Conservation (phyloP, 768 basidiomycete species). For the Sarcodon sp. region DNA sequence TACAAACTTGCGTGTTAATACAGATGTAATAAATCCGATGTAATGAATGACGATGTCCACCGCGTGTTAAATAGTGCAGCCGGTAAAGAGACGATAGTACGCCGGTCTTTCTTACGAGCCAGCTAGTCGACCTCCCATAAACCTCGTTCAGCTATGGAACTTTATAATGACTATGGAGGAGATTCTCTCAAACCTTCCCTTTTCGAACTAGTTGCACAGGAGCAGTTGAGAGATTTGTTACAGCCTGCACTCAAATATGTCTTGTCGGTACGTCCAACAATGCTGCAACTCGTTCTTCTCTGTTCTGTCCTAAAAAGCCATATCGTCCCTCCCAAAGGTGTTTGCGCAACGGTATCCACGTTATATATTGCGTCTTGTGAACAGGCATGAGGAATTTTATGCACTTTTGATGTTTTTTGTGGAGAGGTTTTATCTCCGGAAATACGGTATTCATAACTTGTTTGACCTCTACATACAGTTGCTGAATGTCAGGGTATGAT, state of each 20-base stretch:
- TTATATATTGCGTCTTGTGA: slow-evolving; percentile 82
- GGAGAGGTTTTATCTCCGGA: slow-evolving; percentile 82
- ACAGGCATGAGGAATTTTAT: slow-evolving; percentile 95
- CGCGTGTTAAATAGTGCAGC: too few species aligned
- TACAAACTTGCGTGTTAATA: too few species aligned
- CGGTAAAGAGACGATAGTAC: too few species aligned
- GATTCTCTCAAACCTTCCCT: slow-evolving; percentile 71
- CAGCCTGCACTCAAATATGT: slow-evolving; percentile 95
- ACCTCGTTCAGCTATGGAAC: slow-evolving; percentile 42
- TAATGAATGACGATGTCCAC: too few species aligned
- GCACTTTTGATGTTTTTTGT: slow-evolving; percentile 80
- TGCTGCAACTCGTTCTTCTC: neutral
- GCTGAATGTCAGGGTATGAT: neutral
- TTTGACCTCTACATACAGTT: neutral
- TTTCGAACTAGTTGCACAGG: slow-evolving; percentile 89
- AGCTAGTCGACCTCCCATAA: neutral
- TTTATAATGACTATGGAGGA: slow-evolving; percentile 64
- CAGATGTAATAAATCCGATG: too few species aligned
- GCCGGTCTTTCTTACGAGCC: too few species aligned
- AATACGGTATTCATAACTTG: slow-evolving; percentile 52
- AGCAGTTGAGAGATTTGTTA: slow-evolving; percentile 82
- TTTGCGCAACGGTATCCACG: slow-evolving; percentile 92
- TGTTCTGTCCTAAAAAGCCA: neutral
- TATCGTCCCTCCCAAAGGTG: slow-evolving; percentile 36
- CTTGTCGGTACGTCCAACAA: slow-evolving; percentile 50